Base-by-base conservation (phyloP, 768 basidiomycete genomes). In the Tylopilus sp. region DNA sequence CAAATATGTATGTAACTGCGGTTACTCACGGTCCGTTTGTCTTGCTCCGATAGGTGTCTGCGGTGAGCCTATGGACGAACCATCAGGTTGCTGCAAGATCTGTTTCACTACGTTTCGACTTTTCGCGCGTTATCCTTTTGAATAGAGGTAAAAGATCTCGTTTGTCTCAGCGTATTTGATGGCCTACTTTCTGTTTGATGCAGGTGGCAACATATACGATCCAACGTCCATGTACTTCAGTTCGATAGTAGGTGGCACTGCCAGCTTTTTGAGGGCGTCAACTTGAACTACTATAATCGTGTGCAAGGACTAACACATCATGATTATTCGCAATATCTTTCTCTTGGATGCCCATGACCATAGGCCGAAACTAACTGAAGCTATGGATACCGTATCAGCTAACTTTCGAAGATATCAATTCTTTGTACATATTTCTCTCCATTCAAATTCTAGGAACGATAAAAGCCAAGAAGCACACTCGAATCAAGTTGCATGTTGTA, bases 61-160 rank as follows among this genome's bases (percentile, higher is more conserved):
- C n/a, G n/a, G n/a, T n/a, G n/a, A n/a, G n/a, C n/a, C n/a, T n/a
- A n/a, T n/a, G n/a, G n/a, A n/a, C n/a, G n/a, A n/a, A n/a, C n/a
- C n/a, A n/a, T n/a, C n/a, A n/a, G n/a, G n/a, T n/a, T n/a, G n/a
- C n/a, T n/a, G n/a, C n/a, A n/a, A n/a, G n/a, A n/a, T n/a, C n/a
- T n/a, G n/a, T n/a, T n/a, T n/a, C n/a, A n/a, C n/a, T n/a, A n/a
- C n/a, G n/a, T n/a, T n/a, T 52, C 40, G 73, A 75, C 44, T 69
- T 77, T 56, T 74, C 78, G 26, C 84, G 85, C 17, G 82, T 83
- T 4, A 74, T 93, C 9, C 78, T 90, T 14, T 69, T 89, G 51
- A 88, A 86, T 62, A 85, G 90, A 66, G 85, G 85, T 54, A 86
- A 84, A 60, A 83, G 82, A 61, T 81, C 82, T 41, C 92, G 91